Evolutionary conservation across 2,329 filamentous ascomycete species (phyloP), one percentile per base, ranked within the genome.

Genomic region (Helminthosporium solani): DNA sequence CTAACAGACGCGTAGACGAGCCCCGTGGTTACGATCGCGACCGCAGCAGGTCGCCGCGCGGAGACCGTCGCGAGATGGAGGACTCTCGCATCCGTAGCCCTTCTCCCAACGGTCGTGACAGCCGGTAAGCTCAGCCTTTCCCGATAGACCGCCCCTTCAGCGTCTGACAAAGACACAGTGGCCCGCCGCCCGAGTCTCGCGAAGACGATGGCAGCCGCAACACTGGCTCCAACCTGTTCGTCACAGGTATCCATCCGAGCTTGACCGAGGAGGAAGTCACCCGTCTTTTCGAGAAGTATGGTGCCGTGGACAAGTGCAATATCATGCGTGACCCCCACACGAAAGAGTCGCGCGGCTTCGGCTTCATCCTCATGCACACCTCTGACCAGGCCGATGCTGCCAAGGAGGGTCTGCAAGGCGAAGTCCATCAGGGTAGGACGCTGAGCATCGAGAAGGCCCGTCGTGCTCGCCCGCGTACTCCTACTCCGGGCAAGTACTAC

Each of bases 301-400:
- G 94, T 60, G 90, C 96, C 70, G 94, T 99, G 42, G 92, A 97
- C 77, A 97, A 95, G 76, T 97, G 92, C 78, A 95, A 96, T 73
- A 99, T 99, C 77, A 99, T 99, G 94, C 85, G 92, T 67, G 94
- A 99, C 69, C 94, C 94, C 52, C 94, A 99, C 74, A 95, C 89
- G 66, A 95, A 96, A 76, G 94, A 99, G 75, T 97, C 92, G 61
- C 94, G 94, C 73, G 94, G 94, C 58, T 99, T 99, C 59, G 94
- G 94, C 46, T 99, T 99, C 77, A 94, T 99, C 71, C 97, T 99
- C 79, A 97, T 99, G 92, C 85, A 90, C 50, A 95, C 90, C 47
- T 83, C 89, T 39, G 92, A 97, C 45, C 88, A 96, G 74, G 94
- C 94, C 55, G 94, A 99, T 73, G 91, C 94, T 59, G 94, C 94